Conservation (phyloP, 345 rosid species). For the Eucalyptus melliodora region DNA sequence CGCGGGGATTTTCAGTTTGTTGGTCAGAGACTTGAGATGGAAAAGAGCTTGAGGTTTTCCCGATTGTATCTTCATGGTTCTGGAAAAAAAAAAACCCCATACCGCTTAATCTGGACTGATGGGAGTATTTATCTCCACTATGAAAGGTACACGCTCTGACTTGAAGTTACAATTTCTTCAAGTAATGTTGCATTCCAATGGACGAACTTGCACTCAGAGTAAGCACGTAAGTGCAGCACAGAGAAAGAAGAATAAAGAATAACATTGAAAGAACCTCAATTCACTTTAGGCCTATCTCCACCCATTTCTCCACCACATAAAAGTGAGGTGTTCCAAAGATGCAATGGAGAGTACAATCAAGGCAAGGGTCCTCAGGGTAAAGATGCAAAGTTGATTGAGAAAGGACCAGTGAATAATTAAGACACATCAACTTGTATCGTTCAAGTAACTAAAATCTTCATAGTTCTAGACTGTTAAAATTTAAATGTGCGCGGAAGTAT, state of each 20-base stretch:
- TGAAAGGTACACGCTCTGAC: background rate
- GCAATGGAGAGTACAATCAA: background rate
- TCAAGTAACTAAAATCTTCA: background rate
- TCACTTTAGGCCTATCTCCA: background rate
- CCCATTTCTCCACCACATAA: background rate
- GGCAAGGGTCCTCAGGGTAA: background rate
- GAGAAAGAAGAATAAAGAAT: too few relatives aligned
- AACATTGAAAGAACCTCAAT: background rate
- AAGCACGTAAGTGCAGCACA: background rate
- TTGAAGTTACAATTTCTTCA: background rate
- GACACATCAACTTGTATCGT: background rate
- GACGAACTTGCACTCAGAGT: background rate
- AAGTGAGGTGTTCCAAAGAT: background rate
- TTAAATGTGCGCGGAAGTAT: too few relatives aligned
- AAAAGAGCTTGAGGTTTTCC: background rate
- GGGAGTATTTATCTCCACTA: background rate
- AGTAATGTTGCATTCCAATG: too few relatives aligned
- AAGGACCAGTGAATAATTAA: background rate
- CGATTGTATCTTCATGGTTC: background rate
- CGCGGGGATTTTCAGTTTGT: background rate
- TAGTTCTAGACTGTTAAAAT: too few relatives aligned
- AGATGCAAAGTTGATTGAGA: background rate
- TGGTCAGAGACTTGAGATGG: conserved; percentile 2
- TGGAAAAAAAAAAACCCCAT: background rate
- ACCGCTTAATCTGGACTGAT: background rate